A percentile compares a stretch with the other conserved stretches of the same genome.
These are phyloP conservation scores for Eucalyptus pumila DNA, from an alignment of 345 rosid species.

Conservation along the genomic window DNA sequence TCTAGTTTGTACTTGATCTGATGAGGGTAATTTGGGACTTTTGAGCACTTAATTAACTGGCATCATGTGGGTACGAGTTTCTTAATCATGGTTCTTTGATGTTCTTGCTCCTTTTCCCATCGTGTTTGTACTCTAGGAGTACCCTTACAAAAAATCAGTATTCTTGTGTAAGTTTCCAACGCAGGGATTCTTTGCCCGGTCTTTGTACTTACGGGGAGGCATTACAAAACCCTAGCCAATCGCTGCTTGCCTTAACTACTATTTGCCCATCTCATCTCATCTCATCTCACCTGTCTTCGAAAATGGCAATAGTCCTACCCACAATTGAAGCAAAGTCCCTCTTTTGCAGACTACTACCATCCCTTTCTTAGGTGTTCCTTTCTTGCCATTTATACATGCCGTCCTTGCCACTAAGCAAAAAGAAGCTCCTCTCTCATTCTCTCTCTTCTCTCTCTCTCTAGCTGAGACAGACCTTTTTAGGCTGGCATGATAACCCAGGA, in stretches of 20 bases:
- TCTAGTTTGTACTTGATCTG: constrained; percentile 1
- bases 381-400: constrained; percentile 71
- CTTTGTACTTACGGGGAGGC: background rate
- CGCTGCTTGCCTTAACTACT: background rate
- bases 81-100: background rate
- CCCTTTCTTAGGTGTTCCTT: background rate
- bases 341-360: background rate
- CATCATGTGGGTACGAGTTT: background rate
- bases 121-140: background rate
- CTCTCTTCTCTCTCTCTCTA: constrained; percentile 6
- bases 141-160: background rate
- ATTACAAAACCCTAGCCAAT: background rate
- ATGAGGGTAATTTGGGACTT: background rate
- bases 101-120: background rate
- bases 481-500: constrained; percentile 52
- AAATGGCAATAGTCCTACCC: constrained; percentile 5
- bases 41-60: background rate
- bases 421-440: background rate
- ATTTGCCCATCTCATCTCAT: constrained; percentile 5
- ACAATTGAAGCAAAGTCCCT: constrained; percentile 8
- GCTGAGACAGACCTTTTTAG: constrained; percentile 16
- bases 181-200: background rate
- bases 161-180: background rate
- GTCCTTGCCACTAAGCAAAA: constrained; percentile 20
- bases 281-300: background rate